These are phyloP conservation scores for Trifolium fragiferum DNA, from an alignment of 306 rosid species.

Conservation along the genomic window DNA sequence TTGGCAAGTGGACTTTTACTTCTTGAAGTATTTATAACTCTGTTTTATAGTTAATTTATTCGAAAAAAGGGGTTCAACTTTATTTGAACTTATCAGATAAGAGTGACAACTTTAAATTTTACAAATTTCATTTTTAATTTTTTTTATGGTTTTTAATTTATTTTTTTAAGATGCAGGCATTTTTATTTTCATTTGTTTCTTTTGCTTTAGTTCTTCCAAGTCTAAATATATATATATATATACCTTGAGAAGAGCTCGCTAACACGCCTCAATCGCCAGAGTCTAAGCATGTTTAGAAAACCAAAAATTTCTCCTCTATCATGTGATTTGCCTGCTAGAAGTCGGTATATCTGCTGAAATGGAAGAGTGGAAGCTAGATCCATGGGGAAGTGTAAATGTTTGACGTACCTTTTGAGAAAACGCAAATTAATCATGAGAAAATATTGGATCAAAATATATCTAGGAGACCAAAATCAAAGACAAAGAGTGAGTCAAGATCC, in stretches of 20 bases:
- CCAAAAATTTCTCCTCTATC: slow-evolving; percentile 50
- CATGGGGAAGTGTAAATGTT: slow-evolving; percentile 62
- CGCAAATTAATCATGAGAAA: not conserved
- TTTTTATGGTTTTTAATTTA: not conserved
- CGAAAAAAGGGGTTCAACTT: no score
- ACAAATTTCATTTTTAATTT: not conserved
- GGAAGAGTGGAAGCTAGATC: slow-evolving; percentile 86
- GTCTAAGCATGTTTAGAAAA: slow-evolving; percentile 78
- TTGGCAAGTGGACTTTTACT: not conserved
- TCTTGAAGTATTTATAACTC: not conserved
- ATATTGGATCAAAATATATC: not conserved
- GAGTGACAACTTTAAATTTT: not conserved
- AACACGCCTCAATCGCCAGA: slow-evolving; percentile 86
- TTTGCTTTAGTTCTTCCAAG: not conserved
- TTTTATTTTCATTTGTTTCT: not conserved
- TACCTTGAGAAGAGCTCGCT: slow-evolving; percentile 79
- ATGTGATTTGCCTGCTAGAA: slow-evolving; percentile 49
- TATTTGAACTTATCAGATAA: not conserved
- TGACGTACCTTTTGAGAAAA: slow-evolving; percentile 60
- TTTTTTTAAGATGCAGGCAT: not conserved
- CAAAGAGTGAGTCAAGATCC: not conserved
- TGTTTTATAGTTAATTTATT: not conserved
- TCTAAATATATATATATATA: not conserved
- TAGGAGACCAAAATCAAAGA: slow-evolving; percentile 6
- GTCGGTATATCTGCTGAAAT: slow-evolving; percentile 57